Evolutionary conservation across 441 rosid species (phyloP), one percentile per base, ranked within the genome.

Genomic region (Adansonia gregorii): DNA sequence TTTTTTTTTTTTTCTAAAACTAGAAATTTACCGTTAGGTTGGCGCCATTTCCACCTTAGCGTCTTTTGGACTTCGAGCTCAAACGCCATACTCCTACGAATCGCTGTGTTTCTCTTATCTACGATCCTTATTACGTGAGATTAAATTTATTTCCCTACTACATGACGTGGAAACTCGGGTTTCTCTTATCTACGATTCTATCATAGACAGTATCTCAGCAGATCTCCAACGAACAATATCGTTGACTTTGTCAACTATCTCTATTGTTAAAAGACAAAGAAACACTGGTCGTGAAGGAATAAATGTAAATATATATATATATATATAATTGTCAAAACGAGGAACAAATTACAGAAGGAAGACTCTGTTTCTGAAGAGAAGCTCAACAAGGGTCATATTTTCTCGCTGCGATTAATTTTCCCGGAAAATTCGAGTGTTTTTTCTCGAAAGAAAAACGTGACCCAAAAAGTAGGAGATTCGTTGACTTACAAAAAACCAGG

Each of bases 31-130:
- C 78, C 61, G 78, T 63, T 75, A 9, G 3, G 58, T 63, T 75
- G 71, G 71, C 78, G 78, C 78, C 78, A 63, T 48, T 24, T 75
- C 27, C 31, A 61, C n/a, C 70, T 5, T 7, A 60, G 63, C 77
- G 77, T 48, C 68, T 46, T 59, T 48, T 20, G 10, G 6, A 61
- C 68, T 60, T 19, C 31, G 8, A 63, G 69, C 24, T 60, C 15
- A 22, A 15, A 74, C 3, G 27, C 69, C 54, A 45, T 45, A 60
- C 56, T 14, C 67, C 58, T 3, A 12, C 20, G 8, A 6, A 15
- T 45, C 31, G 0, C 43, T 15, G 43, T 15, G 2, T 24, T 22
- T 60, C 58, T 8, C 24, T 46, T 67, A 20, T 9, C 76, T 11
- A 14, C 41, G 1, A 22, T 27, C 20, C 4, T 14, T 2, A 2